Evolutionary conservation across 192 early-diverging fungal genomes (phyloP).

Genomic region (Backusella westeae): DNA sequence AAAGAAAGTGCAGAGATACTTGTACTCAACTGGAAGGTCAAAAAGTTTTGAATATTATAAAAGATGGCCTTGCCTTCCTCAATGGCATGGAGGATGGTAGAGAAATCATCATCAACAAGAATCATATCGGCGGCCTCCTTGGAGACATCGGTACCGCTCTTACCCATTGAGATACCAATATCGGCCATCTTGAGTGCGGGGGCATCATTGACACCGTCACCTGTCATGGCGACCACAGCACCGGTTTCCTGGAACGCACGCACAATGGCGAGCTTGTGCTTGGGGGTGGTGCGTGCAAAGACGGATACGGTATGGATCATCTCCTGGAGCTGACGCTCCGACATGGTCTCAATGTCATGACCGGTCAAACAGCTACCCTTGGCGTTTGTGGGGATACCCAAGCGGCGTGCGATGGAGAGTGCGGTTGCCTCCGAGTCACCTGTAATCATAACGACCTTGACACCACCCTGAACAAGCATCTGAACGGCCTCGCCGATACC

Average conservation of each 20-base stretch:
- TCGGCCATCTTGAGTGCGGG: conserved; percentile 90
- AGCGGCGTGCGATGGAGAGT: conserved; percentile 78
- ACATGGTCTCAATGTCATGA: conserved; percentile 65
- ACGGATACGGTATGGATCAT: conserved; percentile 62
- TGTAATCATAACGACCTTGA: conserved; percentile 96
- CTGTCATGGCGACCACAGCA: conserved; percentile 92
- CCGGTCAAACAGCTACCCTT: conserved; percentile 69
- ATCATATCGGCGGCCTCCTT: conserved; percentile 98
- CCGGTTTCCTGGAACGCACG: conserved; percentile 84
- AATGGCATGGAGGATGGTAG: conserved; percentile 89
- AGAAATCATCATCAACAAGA: conserved; percentile 94
- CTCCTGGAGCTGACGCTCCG: conserved; percentile 59
- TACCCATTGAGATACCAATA: conserved; percentile 97
- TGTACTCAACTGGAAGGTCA: conserved; percentile 95
- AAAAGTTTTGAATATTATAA: conserved; percentile 96
- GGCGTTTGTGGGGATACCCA: conserved; percentile 76
- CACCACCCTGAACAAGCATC: conserved; percentile 70
- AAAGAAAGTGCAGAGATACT: conserved; percentile 88
- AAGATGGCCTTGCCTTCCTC: conserved; percentile 96
- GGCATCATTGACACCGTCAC: conserved; percentile 97
- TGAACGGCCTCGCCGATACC: conserved; percentile 76
- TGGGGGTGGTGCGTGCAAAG: conserved; percentile 79
- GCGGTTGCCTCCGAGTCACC: conserved; percentile 95
- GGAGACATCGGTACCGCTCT: conserved; percentile 91
- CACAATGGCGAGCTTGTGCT: conserved; percentile 93